Percentiles rank a stretch among this genome's conserved stretches.
phyloP scores from a whole-genome alignment of 2,329 filamentous ascomycete species.

The Ilyonectria robusta region DNA sequence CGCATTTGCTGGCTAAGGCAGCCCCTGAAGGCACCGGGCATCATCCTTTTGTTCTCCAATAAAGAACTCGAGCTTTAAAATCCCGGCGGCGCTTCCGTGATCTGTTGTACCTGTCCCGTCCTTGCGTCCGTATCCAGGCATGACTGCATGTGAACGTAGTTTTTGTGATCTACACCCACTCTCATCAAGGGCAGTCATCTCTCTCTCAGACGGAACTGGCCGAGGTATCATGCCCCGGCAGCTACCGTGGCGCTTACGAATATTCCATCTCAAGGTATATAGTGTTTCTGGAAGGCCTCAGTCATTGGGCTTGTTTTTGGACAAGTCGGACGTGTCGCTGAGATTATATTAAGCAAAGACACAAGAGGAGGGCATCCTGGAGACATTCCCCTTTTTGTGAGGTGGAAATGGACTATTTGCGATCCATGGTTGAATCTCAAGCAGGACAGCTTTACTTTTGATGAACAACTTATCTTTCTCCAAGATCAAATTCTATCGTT shows the following conservation, averaged over 20 bases:
- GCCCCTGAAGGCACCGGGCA: conserved; percentile 57
- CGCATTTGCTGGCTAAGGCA: conserved; percentile 56
- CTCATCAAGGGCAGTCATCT: neutral
- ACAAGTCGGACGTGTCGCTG: no score
- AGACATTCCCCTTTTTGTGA: neutral
- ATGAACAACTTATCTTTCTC: no score
- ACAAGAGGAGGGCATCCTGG: neutral
- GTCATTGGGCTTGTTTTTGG: no score
- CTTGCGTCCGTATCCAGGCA: neutral
- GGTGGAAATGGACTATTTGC: neutral
- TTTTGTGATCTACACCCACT: conserved; percentile 44
- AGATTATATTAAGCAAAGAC: no score
- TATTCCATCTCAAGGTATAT: neutral
- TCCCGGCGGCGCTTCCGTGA: conserved; percentile 17
- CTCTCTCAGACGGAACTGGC: neutral
- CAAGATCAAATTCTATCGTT: neutral
- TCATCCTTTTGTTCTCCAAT: conserved; percentile 58
- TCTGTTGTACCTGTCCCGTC: conserved; percentile 38
- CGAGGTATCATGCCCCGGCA: neutral
- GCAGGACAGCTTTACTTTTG: neutral
- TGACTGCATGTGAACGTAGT: neutral
- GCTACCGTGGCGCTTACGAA: neutral
- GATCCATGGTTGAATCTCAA: no score
- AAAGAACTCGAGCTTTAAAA: conserved; percentile 54
- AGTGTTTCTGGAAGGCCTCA: neutral